Conservation (phyloP, 2,329 filamentous ascomycete species). For the Acrocalymma vagum region DNA sequence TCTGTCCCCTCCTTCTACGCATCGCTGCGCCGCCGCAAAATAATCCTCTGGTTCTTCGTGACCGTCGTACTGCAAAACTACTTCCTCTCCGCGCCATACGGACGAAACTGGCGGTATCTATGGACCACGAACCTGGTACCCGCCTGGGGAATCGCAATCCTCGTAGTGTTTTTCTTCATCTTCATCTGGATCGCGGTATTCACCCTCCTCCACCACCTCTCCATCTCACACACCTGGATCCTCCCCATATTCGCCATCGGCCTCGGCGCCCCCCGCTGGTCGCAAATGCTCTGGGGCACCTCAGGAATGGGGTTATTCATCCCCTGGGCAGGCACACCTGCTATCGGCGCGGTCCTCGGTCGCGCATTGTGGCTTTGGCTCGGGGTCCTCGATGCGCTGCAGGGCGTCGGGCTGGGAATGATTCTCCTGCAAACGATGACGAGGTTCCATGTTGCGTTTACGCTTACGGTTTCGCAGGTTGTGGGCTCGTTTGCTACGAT, state of each 20-base stretch:
- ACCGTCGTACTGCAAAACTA: slow-evolving; percentile 72
- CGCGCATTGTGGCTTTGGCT: slow-evolving; percentile 73
- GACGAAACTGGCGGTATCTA: slow-evolving; percentile 72
- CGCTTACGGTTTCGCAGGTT: slow-evolving; percentile 68
- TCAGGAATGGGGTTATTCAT: slow-evolving; percentile 68
- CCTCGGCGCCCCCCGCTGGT: slow-evolving; percentile 71
- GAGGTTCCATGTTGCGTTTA: slow-evolving; percentile 70
- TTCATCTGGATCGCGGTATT: slow-evolving; percentile 65
- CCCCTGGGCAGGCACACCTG: slow-evolving; percentile 61
- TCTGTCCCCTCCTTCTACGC: slow-evolving; percentile 72
- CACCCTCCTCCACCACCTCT: slow-evolving; percentile 62
- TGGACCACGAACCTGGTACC: slow-evolving; percentile 66
- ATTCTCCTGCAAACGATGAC: slow-evolving; percentile 72
- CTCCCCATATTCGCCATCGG: slow-evolving; percentile 73
- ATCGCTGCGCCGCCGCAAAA: slow-evolving; percentile 68
- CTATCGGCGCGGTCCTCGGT: slow-evolving; percentile 64
- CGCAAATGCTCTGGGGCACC: slow-evolving; percentile 72
- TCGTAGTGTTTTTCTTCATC: slow-evolving; percentile 65
- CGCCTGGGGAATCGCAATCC: slow-evolving; percentile 64
- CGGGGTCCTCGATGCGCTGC: slow-evolving; percentile 70
- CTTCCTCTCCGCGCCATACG: slow-evolving; percentile 72
- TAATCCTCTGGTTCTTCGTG: slow-evolving; percentile 73
- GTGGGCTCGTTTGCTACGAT: slow-evolving; percentile 70
- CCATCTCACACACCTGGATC: slow-evolving; percentile 70
- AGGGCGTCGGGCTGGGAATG: slow-evolving; percentile 74